Evolutionary conservation across 2,329 filamentous ascomycete species (phyloP), one percentile per base, ranked within the genome.

Genomic region (Daldinia sp.): DNA sequence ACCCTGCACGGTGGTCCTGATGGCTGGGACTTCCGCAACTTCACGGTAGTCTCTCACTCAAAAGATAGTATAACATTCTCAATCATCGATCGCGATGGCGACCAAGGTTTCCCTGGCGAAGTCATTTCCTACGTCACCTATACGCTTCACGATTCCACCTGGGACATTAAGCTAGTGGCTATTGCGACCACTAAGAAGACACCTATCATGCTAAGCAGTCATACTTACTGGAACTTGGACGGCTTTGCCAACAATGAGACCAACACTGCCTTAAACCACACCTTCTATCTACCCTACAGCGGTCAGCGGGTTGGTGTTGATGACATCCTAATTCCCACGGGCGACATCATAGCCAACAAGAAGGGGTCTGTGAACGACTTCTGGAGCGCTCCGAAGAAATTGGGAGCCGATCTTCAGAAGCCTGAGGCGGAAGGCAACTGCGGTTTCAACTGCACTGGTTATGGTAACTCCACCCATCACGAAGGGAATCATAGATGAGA

Each of bases 181-280:
- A 76, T 90, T 57, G 81, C 90, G 2, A 87, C 88, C 7, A 91
- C 89, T 27, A 87, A 91, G 78, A 89, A 88, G 79, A 94, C 91
- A 4, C 91, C 91, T 49, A 92, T 94, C 75, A 94, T 94, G 91
- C 82, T 94, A 60, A 91, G 85, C 73, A 84, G 80, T 68, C 82
- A 91, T 80, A 86, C 85, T 6, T 94, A 94, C 82, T 94, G 91
- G 91, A 94, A 94, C 75, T 81, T 94, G 43, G 91, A 94, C 72
- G 91, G 88, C 30, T 94, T 91, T 71, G 83, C 89, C 71, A 92
- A 93, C 78, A 86, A 89, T 60, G 83, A 90, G 74, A 91, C 89
- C 1, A 80, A 82, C 59, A 81, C 79, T 1, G 83, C 85, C 11
- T 81, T 91, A 55, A 91, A 93, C 79, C 89, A 93, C 79, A 90